Base-by-base conservation (phyloP, 495 filamentous ascomycete species). In the Penicillium bialowiezense region DNA sequence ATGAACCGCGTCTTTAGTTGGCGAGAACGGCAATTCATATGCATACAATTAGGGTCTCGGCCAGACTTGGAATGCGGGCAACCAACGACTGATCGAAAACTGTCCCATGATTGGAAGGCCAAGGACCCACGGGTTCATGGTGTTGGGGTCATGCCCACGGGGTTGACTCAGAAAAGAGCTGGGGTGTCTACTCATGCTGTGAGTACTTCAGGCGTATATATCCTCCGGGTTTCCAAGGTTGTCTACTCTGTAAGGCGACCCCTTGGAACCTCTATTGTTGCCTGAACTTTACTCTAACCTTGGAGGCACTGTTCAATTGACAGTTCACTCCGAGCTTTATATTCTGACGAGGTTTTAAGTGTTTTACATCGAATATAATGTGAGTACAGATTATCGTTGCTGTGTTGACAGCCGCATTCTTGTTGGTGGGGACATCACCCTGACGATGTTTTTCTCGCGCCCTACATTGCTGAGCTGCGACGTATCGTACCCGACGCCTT, bases 381-480 rank as follows among this genome's bases (percentile, higher is more conserved):
- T 38, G 14, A 29, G 21, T 32, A 20, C 2, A 19, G n/a, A 7
- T 13, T 28, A 17, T 8, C 6, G 52, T 38, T 39, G 47, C 37
- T 14, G 15, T 50, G 42, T 44, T 55, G 31, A 50, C 47, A 23
- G 35, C 17, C 38, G 47, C 56, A 59, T 59, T 59, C 52, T 43
- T 48, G 8, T 15, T 45, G 40, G 54, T 52, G 44, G 45, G 46
- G 49, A 52, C 54, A 52, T 45, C 32, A 7, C 37, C 39, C 20
- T 12, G 23, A 19, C 26, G 52, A 23, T 39, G 32, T 46, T 31
- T 39, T 32, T 20, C 21, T 41, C 9, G 17, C 46, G 21, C 54
- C 57, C 57, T 62, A 41, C 59, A 62, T 62, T 62, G 44, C 51
- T 58, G 54, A 38, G 17, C 43, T n/a, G 20, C 24, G 23, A 46